Evolutionary conservation across 202 grass and related monocot species (phyloP), one percentile per base, ranked within the genome.

Genomic region (Brachypodium distachyon): DNA sequence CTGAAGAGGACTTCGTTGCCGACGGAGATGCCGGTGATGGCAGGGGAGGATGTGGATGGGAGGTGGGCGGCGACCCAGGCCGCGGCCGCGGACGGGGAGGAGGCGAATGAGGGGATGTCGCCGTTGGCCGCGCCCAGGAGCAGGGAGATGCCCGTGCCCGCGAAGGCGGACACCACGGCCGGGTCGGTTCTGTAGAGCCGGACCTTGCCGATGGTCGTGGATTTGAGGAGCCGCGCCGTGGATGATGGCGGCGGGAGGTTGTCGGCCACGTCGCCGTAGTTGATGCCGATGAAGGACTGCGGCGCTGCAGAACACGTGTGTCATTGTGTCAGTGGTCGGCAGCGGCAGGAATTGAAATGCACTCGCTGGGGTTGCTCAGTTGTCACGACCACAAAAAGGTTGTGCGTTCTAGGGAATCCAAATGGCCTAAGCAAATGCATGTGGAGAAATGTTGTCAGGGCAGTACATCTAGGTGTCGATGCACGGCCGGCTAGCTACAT

Each of bases 181-280:
- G 87, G 85, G 74, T 99, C 88, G 0, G 83, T 92, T 9, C 85
- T 76, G 69, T 99, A 99, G 22, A 99, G 80, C 2, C 92, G 91
- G 46, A 99, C 80, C 77, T 95, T 95, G 16, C 55, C 63, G 46
- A 99, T 89, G 61, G 92, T 86, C 14, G 96, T 99, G 9, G 89
- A 88, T 65, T 81, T 60, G 19, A 99, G 41, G 12, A 99, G 85
- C 0, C 72, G 83, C 42, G 77, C 83, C 0, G 96, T 99, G 36
- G 61, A 53, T 9, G 92, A 54, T 13, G 87, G 77, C 68, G 87
- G 87, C 12, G 96, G 96, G 31, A 99, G 96, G 71, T 99, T 96
- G 78, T 99, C 89, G 0, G 96, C 96, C 22, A 93, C 23, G 70
- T 95, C 76, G 65, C 96, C 96, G 83, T 93, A 99, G 83, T 99